phyloP scores from a whole-genome alignment of 768 basidiomycete species.

The Leccinum variicolor region DNA sequence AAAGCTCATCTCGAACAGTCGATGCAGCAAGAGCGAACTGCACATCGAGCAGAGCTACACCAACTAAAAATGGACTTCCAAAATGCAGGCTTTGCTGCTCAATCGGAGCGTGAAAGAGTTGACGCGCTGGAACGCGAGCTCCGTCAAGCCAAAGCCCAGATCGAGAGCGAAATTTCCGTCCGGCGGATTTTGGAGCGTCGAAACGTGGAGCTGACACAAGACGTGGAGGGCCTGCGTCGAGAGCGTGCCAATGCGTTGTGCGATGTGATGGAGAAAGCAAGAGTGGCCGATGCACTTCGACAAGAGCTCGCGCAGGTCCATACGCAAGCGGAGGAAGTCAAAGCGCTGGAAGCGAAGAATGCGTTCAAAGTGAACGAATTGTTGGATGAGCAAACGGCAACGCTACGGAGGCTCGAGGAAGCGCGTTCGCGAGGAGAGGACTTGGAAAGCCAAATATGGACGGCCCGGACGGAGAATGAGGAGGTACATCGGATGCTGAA shows the following conservation, averaged over 20 bases:
- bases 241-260: slow-evolving; percentile 56
- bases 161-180: slow-evolving; percentile 60
- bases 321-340: slow-evolving; percentile 64
- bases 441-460: slow-evolving; percentile 70
- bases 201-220: slow-evolving; percentile 51
- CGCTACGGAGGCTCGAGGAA: slow-evolving; percentile 68
- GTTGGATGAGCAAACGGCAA: slow-evolving; percentile 73
- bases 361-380: slow-evolving; percentile 59
- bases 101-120: slow-evolving; percentile 48
- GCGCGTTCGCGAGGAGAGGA: slow-evolving; percentile 73
- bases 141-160: slow-evolving; percentile 55
- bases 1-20: slow-evolving; percentile 53
- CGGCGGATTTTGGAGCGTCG: slow-evolving; percentile 64
- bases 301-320: slow-evolving; percentile 61
- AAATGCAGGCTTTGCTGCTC: slow-evolving; percentile 35
- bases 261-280: slow-evolving; percentile 67
- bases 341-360: slow-evolving; percentile 61
- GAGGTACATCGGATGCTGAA: slow-evolving; percentile 60
- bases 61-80: slow-evolving; percentile 46
- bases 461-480: slow-evolving; percentile 67
- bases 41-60: slow-evolving; percentile 54
- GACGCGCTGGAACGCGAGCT: slow-evolving; percentile 64
- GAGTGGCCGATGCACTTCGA: slow-evolving; percentile 53
- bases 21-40: slow-evolving; percentile 56
- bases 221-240: slow-evolving; percentile 53